Evolutionary conservation across 345 rosid genomes (phyloP), one percentile per base, ranked within the genome.

Genomic region (Eucalyptus marginata): DNA sequence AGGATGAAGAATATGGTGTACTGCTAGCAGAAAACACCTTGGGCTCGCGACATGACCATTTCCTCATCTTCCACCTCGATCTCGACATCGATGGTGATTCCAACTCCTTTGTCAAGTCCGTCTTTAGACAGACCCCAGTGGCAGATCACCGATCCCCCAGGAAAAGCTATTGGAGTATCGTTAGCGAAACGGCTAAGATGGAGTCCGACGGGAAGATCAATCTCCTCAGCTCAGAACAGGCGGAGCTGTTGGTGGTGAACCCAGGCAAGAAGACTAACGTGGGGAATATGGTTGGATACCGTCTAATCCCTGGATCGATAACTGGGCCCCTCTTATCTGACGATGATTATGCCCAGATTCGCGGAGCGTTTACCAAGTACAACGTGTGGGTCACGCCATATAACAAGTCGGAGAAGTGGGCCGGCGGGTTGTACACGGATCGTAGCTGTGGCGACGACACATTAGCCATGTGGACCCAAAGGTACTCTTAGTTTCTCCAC

Each of bases 341-440:
- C 8, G 95, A 95, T 86, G 98, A 96, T 90, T 95, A 94, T 33
- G 96, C 97, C 10, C 95, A 94, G 88, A 95, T 95, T 15, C 93
- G 98, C 64, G 94, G 94, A 6, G 92, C 93, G 47, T 95, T 95
- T 86, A 93, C 95, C 3, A 93, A 93, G 33, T 95, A 94, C 85
- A 97, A 96, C 84, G 89, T 95, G 66, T 97, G 98, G 97, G 96
- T 94, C 40, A 96, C 98, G 8, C 96, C 96, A 40, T 94, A 96
- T 91, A 94, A 96, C 93, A 93, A 91, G 94, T 95, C 96, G 8
- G 97, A 97, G 93, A 94, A 95, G 89, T 97, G 99, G 99, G 95
- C 96, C 1, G 97, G 95, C 86, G 99, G 98, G 47, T 94, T 93
- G 89, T 96, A 93, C 16, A 90, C 94, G 17, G 97, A 96, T 87